Evolutionary conservation across 1,284 basidiomycete genomes (phyloP), one percentile per base, ranked within the genome.

Genomic region (Irpex lacteus): DNA sequence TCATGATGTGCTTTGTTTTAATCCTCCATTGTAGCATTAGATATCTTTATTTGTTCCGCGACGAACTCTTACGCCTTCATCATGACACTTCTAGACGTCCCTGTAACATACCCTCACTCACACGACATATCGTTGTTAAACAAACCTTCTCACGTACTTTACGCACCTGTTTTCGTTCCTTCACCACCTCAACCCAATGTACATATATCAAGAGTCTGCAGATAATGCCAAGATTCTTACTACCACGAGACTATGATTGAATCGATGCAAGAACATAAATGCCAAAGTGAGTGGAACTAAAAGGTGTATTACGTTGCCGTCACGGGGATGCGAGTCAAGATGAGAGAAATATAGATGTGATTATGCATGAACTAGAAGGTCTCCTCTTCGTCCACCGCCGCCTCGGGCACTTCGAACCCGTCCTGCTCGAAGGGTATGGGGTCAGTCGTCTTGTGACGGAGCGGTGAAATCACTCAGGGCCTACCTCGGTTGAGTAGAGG

Each of bases 401-500:
- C 62, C 32, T 75, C 74, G 8, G 74, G 73, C n/a, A 75, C 73
- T 60, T 75, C 74, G 52, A 75, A 75, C 61, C 74, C 74, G 59
- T 75, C 74, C 74, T 75, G 63, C 32, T 15, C 7, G 9, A 53
- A 32, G 13, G 59, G 52, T 54, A 54, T 18, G 11, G 15, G 34
- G 15, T 38, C 13, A 54, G 40, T 13, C 19, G 60, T 26, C 18
- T 19, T 55, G 36, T 40, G 36, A 38, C 38, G 26, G 54, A n/a
- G 34, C n/a, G 6, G 60, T 15, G 11, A n/a, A 8, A 58, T 40
- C 47, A 53, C 6, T 5, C 8, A 55, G 37, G 8, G 75, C 84
- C 60, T 67, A 94, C 95, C 87, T 98, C 96, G 11, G 97, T 98
- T 19, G 91, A 91, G 76, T 99, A 99, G 47, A 99, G 80, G 68